These are phyloP conservation scores for Apiospora malaysiana DNA, from an alignment of 2,329 filamentous ascomycete species.

Conservation along the genomic window DNA sequence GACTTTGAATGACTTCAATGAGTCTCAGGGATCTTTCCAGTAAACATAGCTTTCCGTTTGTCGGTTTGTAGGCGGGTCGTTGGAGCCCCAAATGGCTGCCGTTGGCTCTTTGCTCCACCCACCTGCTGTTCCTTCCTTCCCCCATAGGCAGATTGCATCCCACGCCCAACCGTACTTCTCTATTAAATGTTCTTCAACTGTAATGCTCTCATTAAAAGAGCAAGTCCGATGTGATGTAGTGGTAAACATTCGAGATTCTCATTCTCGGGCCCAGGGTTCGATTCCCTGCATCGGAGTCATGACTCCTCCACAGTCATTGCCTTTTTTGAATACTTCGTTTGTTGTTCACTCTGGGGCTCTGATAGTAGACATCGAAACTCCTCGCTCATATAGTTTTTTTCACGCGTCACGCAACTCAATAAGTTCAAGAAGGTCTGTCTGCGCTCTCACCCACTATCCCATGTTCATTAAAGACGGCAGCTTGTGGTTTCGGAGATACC, in stretches of 20 bases:
- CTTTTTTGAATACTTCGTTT: no score
- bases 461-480: neutral
- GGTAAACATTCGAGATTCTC: conserved; percentile 11
- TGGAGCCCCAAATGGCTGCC: neutral
- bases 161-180: neutral
- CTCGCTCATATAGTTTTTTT: no score
- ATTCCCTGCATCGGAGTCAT: conserved; percentile 14
- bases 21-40: no score
- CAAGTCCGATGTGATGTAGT: conserved; percentile 8
- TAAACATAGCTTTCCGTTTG: neutral
- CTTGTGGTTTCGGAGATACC: neutral
- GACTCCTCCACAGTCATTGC: no score
- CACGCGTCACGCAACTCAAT: no score
- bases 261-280: conserved; percentile 12
- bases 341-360: no score
- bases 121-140: neutral
- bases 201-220: neutral
- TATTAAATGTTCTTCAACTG: neutral
- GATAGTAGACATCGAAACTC: no score
- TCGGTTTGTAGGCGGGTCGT: neutral
- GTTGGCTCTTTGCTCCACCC: conserved; percentile 16
- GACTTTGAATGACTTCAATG: no score
- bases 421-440: no score
- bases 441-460: no score
- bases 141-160: no score